Percentiles rank a stretch among this genome's conserved stretches.
Evolutionary conservation across 371 early-diverging fungal genomes (phyloP).

Genomic region (Mucor mucedo): DNA sequence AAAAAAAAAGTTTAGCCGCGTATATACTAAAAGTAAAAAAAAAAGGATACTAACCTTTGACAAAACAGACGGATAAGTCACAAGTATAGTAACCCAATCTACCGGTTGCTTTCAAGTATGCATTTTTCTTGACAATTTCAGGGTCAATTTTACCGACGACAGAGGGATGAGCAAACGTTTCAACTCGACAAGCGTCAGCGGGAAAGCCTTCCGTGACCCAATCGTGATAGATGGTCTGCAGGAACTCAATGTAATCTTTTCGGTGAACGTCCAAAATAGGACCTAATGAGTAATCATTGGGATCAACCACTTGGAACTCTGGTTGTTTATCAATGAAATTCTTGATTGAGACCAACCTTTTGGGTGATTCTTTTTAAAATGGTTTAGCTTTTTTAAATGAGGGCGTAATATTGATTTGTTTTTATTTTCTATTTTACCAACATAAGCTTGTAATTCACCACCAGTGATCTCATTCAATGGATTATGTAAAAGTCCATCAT

Average conservation of each 20-base stretch:
- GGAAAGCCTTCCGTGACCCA: constrained; percentile 66
- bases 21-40: not conserved
- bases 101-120: constrained; percentile 18
- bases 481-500: constrained; percentile 48
- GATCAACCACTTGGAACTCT: constrained; percentile 37
- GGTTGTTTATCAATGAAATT: constrained; percentile 30
- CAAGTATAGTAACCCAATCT: constrained; percentile 56
- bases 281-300: constrained; percentile 58
- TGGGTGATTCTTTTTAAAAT: constrained; percentile 43
- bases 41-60: constrained; percentile 40
- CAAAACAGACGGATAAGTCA: constrained; percentile 65
- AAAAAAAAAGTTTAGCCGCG: not conserved
- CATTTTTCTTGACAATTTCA: constrained; percentile 36
- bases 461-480: constrained; percentile 47
- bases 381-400: not conserved
- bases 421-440: constrained; percentile 32
- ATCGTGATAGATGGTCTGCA: constrained; percentile 60
- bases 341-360: constrained; percentile 42
- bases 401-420: not conserved
- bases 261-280: constrained; percentile 67
- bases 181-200: constrained; percentile 65
- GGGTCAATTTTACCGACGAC: constrained; percentile 36
- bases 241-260: constrained; percentile 61
- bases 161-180: constrained; percentile 51
- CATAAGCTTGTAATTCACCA: constrained; percentile 37